A percentile compares a stretch with the other conserved stretches of the same genome.
phyloP scores from a whole-genome alignment of 306 rosid genomes.

The Fagus sylvatica region DNA sequence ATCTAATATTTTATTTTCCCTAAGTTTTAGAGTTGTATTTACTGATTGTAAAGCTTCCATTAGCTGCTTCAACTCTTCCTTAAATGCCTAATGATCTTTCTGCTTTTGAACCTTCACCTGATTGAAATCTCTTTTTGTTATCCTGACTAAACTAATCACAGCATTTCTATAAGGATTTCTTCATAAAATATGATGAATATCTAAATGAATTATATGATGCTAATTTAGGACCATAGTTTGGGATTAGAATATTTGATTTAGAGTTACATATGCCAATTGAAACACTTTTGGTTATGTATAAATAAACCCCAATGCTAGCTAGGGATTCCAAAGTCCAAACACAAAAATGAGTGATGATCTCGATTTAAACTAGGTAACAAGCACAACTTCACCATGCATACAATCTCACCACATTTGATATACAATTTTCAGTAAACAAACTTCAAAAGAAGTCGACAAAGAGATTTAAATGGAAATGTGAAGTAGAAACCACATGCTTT shows the following conservation, averaged over 20 bases:
- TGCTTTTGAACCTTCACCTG: too few relatives aligned
- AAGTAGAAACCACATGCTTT: not conserved
- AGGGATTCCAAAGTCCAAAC: not conserved
- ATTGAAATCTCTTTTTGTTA: not conserved
- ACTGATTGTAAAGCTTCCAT: too few relatives aligned
- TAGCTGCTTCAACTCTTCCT: too few relatives aligned
- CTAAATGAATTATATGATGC: not conserved
- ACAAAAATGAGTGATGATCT: too few relatives aligned
- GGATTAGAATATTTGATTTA: not conserved
- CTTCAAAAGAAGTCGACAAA: too few relatives aligned
- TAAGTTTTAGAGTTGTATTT: too few relatives aligned
- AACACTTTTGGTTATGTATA: not conserved
- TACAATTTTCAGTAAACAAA: too few relatives aligned
- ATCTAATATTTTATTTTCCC: not conserved
- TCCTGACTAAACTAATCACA: not conserved
- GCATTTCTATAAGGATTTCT: not conserved
- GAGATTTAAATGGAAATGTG: too few relatives aligned
- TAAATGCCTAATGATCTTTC: too few relatives aligned
- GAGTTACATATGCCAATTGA: not conserved
- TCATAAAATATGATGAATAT: not conserved
- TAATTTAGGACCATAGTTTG: not conserved
- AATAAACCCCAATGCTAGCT: not conserved
- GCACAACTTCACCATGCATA: too few relatives aligned
- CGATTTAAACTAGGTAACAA: too few relatives aligned
- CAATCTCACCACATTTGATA: too few relatives aligned